Base-by-base conservation (phyloP, 257 asterid species). In the Handroanthus guayacan region DNA sequence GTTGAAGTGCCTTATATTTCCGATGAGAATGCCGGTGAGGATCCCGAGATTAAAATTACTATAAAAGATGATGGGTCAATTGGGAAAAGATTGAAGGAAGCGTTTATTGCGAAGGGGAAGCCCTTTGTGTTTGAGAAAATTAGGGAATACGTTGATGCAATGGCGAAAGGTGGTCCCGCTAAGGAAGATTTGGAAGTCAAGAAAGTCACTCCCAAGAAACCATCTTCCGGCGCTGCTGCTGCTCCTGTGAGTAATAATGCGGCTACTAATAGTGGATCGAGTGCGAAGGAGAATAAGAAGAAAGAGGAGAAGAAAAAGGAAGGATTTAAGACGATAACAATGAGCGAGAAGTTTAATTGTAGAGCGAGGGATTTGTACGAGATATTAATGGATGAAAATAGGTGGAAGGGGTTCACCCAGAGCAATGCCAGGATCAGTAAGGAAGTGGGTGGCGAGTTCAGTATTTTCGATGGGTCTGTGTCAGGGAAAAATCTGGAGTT, bases 331-430 rank as follows among this genome's bases (percentile, higher is more conserved):
- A 91, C 93, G 20, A 91, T 95, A 20, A 84, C 89, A 0, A 89
- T 95, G 99, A 89, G 84, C 0, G 98, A 93, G 86, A 95, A 90
- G 85, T 95, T 93, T 61, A 87, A 84, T 61, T 95, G 97, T 64
- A 60, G 98, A 68, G 93, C 96, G 3, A 87, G 77, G 84, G 91
- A 90, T 84, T 75, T 95, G 90, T 95, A 67, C 78, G 99, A 95
- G 86, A 95, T 92, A 31, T 75, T 95, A 75, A 89, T 92, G 97
- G 99, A 95, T 82, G 99, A 95, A 81, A 95, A 91, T 81, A 87
- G 99, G 86, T 95, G 99, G 99, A 95, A 83, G 67, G 99, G 99
- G 9, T 95, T 95, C 67, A 88, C 98, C 0, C 96, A 88, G 84
- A 95, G 99, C 86, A 91, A 91, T 91, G 98, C 99, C 0, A 84